Percentiles rank a stretch among this genome's conserved stretches.
phyloP scores from a whole-genome alignment of 78 protist species.

The Guillardia theta region DNA sequence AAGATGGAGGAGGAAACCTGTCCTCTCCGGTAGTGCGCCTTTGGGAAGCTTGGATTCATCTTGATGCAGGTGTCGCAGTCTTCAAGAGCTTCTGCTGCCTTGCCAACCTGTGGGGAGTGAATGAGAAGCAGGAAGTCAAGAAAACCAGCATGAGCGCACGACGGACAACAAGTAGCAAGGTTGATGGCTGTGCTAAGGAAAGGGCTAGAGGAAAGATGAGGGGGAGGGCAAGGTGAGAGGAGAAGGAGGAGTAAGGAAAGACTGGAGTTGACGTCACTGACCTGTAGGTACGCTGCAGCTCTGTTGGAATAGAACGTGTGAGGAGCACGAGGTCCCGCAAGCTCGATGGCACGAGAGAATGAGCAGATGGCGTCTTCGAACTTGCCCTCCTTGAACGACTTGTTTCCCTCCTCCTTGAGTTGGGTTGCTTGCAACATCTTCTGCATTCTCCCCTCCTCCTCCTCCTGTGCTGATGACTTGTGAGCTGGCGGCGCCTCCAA shows the following conservation, averaged over 20 bases:
- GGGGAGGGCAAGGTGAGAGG: too few species aligned
- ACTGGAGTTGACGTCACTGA: too few species aligned
- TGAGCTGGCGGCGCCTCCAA: not conserved
- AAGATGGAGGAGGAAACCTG: not conserved
- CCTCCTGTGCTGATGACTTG: not conserved
- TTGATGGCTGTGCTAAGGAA: too few species aligned
- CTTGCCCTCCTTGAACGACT: not conserved
- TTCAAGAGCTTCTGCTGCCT: not conserved
- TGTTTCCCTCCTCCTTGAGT: not conserved
- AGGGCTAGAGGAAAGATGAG: too few species aligned
- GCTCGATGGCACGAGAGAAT: not conserved
- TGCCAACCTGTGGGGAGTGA: too few species aligned
- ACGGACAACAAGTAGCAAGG: too few species aligned
- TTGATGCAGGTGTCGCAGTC: not conserved
- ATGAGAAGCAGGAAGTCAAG: too few species aligned
- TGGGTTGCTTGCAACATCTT: not conserved
- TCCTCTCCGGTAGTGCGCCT: not conserved
- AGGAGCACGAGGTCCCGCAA: not conserved
- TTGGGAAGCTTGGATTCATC: not conserved
- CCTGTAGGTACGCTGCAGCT: not conserved
- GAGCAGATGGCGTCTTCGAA: not conserved
- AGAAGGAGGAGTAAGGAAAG: too few species aligned
- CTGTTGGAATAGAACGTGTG: not conserved
- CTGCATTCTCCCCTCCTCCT: not conserved
- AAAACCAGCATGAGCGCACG: too few species aligned